A percentile compares a stretch with the other conserved stretches of the same genome.
phyloP scores from a whole-genome alignment of 1,139 yeast genomes.

The Candida mesenterica region DNA sequence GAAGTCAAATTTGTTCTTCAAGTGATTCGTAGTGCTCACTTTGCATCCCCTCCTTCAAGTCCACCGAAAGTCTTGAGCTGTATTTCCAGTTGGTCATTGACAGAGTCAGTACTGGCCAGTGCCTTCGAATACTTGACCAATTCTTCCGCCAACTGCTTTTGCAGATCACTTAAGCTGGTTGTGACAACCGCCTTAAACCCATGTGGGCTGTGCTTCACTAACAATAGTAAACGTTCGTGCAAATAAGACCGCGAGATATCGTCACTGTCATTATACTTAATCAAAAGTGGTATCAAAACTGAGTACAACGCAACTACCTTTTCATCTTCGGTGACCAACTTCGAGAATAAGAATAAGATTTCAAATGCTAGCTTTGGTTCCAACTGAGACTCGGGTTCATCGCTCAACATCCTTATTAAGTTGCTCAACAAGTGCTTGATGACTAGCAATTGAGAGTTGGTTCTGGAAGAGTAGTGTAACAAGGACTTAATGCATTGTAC shows the following conservation, averaged over 20 bases:
- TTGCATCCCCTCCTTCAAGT: constrained; percentile 1
- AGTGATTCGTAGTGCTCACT: too few relatives aligned
- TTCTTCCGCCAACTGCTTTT: constrained; percentile 39
- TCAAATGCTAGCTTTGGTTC: constrained; percentile 51
- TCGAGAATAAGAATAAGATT: constrained; percentile 49
- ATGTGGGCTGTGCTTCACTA: constrained; percentile 49
- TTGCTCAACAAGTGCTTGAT: constrained; percentile 32
- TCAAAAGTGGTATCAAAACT: constrained; percentile 50
- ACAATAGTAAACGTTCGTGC: constrained; percentile 49
- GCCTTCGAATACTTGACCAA: constrained; percentile 28
- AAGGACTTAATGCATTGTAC: constrained; percentile 60
- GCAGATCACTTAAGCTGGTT: constrained; percentile 32
- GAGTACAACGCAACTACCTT: constrained; percentile 35
- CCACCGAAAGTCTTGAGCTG: constrained; percentile 35
- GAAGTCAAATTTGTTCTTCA: too few relatives aligned
- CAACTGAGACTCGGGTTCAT: constrained; percentile 8
- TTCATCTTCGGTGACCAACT: constrained; percentile 28
- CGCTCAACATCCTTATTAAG: constrained; percentile 24
- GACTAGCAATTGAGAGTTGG: constrained; percentile 23
- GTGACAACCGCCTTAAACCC: constrained; percentile 55
- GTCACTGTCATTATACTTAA: constrained; percentile 34
- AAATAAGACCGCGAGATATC: constrained; percentile 36
- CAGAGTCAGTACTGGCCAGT: background rate
- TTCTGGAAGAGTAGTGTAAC: constrained; percentile 38
- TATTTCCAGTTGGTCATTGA: constrained; percentile 17